Evolutionary conservation across 177 flowering plant genomes (phyloP).

Genomic region (Vitis hybrid): DNA sequence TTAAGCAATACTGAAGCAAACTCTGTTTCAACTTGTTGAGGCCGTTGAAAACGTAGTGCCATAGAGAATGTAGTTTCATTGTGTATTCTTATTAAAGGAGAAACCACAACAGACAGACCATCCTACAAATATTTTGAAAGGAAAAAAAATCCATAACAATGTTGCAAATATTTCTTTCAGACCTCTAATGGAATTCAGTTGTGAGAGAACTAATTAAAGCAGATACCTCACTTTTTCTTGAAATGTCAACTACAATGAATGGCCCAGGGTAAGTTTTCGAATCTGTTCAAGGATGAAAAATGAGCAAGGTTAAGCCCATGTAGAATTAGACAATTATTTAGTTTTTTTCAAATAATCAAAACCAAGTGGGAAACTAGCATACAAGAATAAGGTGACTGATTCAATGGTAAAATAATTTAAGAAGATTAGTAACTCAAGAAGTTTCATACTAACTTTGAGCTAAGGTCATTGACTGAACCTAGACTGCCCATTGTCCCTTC

Average conservation of each 20-base stretch:
- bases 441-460: neutral
- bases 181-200: neutral
- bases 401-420: neutral
- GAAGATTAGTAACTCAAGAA: neutral
- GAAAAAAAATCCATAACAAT: slow-evolving; percentile 4
- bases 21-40: slow-evolving; percentile 56
- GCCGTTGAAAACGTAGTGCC: slow-evolving; percentile 74
- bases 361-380: slow-evolving; percentile 1
- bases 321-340: neutral
- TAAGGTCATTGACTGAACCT: neutral
- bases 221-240: slow-evolving; percentile 63
- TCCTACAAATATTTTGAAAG: slow-evolving; percentile 46
- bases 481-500: neutral
- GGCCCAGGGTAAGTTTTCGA: slow-evolving; percentile 84
- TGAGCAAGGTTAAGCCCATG: slow-evolving; percentile 2
- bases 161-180: slow-evolving; percentile 1
- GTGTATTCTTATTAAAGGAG: slow-evolving; percentile 80
- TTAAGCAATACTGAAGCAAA: slow-evolving; percentile 57
- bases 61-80: slow-evolving; percentile 77
- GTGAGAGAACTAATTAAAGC: slow-evolving; percentile 1
- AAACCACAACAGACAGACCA: slow-evolving; percentile 69
- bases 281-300: slow-evolving; percentile 44
- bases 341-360: neutral
- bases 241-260: slow-evolving; percentile 73
- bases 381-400: neutral